phyloP scores from a whole-genome alignment of 257 asterid genomes.

The Solanum phureja region DNA sequence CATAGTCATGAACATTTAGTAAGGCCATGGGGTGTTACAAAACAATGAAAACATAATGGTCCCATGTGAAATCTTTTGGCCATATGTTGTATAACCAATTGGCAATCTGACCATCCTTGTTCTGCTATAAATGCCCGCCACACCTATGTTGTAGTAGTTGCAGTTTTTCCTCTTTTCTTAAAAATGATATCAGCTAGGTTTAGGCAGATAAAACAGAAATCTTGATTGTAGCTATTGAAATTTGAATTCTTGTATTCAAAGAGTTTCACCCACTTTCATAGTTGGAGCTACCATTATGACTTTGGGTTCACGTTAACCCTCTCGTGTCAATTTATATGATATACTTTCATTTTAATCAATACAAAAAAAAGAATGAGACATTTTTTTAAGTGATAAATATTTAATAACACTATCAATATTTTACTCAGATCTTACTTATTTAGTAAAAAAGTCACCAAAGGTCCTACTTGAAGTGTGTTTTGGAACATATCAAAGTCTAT shows the following conservation, averaged over 20 bases:
- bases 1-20: not conserved
- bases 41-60: slow-evolving; percentile 10
- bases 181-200: not conserved
- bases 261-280: not conserved
- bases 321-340: no score
- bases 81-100: not conserved
- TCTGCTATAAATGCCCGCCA: not conserved
- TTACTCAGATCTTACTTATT: no score
- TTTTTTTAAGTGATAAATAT: no score
- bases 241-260: not conserved
- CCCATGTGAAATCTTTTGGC: slow-evolving; percentile 4
- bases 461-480: not conserved
- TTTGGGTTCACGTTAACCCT: not conserved
- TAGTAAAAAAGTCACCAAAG: not conserved
- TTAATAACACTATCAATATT: no score
- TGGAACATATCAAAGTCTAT: not conserved
- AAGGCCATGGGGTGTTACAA: slow-evolving; percentile 13
- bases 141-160: not conserved
- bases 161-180: not conserved
- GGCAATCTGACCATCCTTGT: not conserved
- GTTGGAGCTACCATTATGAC: not conserved
- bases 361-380: no score
- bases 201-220: not conserved
- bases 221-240: not conserved
- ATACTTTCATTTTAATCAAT: no score